Base-by-base conservation (phyloP, 768 basidiomycete genomes). In the Collybiopsis luxurians region DNA sequence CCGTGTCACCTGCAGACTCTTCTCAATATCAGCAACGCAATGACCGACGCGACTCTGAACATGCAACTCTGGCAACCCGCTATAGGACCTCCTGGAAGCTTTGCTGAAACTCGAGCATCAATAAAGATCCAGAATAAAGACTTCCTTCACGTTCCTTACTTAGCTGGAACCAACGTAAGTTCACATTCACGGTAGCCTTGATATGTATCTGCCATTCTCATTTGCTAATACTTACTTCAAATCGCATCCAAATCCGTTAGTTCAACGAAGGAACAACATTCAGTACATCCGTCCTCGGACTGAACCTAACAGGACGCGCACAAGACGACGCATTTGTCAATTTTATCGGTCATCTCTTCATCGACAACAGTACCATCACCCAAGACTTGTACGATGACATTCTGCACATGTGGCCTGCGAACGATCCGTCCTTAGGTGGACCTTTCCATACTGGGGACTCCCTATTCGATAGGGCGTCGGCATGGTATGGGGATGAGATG, bases 401-500 rank as follows among this genome's bases (percentile, higher is more conserved):
- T 36, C 63, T 75, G 28, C 38, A 52, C 0, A 58, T 79, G 11
- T 86, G 73, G 66, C 80, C 81, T 0, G 77, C 78, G 0, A 78
- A 84, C 49, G 77, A 80, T 52, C 69, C 75, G 1, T 62, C 71
- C 1, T 64, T 76, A 2, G 82, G 83, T 2, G 78, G 76, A 1
- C 74, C 77, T 0, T 85, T 83, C 70, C 77, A 80, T 55, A 86
- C 82, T 0, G 83, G 84, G 0, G 82, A 86, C 64, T 79, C 78
- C 9, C 69, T 86, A 7, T 86, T 81, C 53, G 84, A 86, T 61
- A 67, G 84, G 43, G 79, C 74, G 0, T 78, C 67, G 44, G 73
- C 83, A 0, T 86, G 80, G 79, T 86, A 85, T 59, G 80, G 79
- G 0, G 82, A 81, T 58, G 69, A 74, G 51, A 84, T 84, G 80